Percentiles rank a stretch among this genome's conserved stretches.
phyloP scores from a whole-genome alignment of 306 rosid species.

The Potentilla sterilis region DNA sequence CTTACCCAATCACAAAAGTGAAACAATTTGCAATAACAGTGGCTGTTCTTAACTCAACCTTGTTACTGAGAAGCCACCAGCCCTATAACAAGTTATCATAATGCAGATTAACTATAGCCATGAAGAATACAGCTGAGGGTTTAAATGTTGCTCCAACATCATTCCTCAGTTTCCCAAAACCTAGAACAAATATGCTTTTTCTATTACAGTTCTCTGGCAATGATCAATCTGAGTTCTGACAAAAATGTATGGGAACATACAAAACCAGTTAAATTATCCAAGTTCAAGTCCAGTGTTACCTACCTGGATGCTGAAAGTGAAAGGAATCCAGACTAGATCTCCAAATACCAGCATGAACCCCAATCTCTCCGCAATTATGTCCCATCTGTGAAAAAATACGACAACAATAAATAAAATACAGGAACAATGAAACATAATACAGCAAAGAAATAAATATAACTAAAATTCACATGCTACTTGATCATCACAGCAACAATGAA shows the following conservation, averaged over 20 bases:
- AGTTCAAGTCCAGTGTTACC: constrained; percentile 15
- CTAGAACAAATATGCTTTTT: background rate
- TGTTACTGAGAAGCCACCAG: constrained; percentile 88
- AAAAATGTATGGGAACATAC: background rate
- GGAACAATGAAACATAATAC: background rate
- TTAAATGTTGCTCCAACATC: background rate
- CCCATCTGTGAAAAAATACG: constrained; percentile 64
- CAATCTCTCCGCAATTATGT: constrained; percentile 91
- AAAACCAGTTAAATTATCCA: constrained; percentile 10
- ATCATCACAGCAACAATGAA: background rate
- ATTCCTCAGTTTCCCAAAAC: constrained; percentile 1
- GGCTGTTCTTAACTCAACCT: constrained; percentile 62
- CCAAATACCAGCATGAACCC: constrained; percentile 99
- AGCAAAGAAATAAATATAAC: background rate
- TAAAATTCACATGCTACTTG: background rate
- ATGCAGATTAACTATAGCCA: background rate
- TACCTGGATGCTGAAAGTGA: constrained; percentile 92
- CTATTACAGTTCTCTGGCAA: background rate
- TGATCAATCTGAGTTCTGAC: background rate
- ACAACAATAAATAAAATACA: background rate
- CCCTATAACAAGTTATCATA: constrained; percentile 47
- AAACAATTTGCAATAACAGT: constrained; percentile 64
- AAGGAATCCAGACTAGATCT: constrained; percentile 98
- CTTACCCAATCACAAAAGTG: constrained; percentile 85
- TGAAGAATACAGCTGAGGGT: background rate